Percentiles rank a stretch among this genome's conserved stretches.
Conservation (phyloP, 805 yeast genomes). For the Hanseniaspora jakobsenii region DNA sequence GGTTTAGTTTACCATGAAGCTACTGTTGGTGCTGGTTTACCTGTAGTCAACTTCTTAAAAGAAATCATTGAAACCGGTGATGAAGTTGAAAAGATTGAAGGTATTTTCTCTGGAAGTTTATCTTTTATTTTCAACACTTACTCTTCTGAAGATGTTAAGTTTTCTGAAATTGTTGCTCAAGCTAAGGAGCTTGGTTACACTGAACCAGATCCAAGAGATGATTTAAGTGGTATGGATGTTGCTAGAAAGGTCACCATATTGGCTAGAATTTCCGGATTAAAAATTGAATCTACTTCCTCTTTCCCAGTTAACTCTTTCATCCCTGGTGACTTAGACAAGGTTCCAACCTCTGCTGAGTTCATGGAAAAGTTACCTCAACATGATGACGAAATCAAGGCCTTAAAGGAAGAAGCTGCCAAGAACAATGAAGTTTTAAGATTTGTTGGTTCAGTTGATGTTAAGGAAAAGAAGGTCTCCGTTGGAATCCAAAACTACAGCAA, state of each 20-base stretch:
- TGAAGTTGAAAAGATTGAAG: slow-evolving; percentile 80
- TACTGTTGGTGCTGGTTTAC: slow-evolving; percentile 97
- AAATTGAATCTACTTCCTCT: slow-evolving; percentile 75
- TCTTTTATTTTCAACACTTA: slow-evolving; percentile 91
- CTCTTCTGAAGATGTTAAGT: slow-evolving; percentile 61
- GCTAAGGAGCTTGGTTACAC: slow-evolving; percentile 92
- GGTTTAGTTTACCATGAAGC: slow-evolving; percentile 92
- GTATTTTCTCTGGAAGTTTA: slow-evolving; percentile 90
- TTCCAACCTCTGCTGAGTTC: slow-evolving; percentile 64
- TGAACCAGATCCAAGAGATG: slow-evolving; percentile 99
- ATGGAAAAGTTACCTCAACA: slow-evolving; percentile 67
- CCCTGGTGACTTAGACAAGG: slow-evolving; percentile 71
- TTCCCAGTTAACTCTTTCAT: slow-evolving; percentile 91
- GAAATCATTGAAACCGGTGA: slow-evolving; percentile 91
- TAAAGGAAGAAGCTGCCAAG: slow-evolving; percentile 68
- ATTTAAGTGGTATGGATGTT: slow-evolving; percentile 92
- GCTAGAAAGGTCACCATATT: slow-evolving; percentile 96
- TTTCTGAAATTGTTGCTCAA: slow-evolving; percentile 76
- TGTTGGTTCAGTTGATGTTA: slow-evolving; percentile 80
- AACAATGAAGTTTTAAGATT: slow-evolving; percentile 84
- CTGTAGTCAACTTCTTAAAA: slow-evolving; percentile 76
- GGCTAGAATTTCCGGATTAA: slow-evolving; percentile 81
- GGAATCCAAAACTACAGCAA: slow-evolving; percentile 77
- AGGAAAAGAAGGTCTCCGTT: slow-evolving; percentile 58
- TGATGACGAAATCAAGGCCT: slow-evolving; percentile 64